Conservation (phyloP, 768 basidiomycete genomes). For the Pulveroboletus sp. region DNA sequence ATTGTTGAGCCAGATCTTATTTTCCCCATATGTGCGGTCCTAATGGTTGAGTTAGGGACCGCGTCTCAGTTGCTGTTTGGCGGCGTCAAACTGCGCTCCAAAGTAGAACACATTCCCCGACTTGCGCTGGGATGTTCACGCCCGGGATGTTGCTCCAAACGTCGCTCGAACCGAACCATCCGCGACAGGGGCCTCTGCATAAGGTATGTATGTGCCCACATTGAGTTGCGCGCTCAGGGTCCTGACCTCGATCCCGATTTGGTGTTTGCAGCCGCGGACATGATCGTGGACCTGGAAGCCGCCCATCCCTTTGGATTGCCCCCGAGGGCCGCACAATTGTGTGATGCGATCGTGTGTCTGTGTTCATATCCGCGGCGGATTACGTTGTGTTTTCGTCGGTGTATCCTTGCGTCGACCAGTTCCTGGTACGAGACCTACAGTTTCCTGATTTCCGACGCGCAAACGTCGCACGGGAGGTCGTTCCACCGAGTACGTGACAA, state of each 20-base stretch:
- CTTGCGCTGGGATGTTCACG: background rate
- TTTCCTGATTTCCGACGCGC: constrained; percentile 4
- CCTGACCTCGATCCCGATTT: background rate
- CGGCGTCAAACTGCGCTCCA: background rate
- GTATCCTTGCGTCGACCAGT: constrained; percentile 1
- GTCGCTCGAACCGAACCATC: background rate
- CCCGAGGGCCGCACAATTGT: background rate
- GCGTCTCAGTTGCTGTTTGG: constrained; percentile 1
- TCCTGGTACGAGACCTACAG: background rate
- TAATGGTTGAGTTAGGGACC: background rate
- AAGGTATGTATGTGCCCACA: background rate
- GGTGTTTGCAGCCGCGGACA: background rate
- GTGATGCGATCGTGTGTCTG: background rate
- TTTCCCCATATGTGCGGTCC: background rate
- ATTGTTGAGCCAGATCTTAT: background rate
- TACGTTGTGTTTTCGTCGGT: constrained; percentile 2
- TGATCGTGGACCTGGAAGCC: background rate
- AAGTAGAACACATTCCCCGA: background rate
- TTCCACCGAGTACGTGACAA: too few species aligned
- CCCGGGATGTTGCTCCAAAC: background rate
- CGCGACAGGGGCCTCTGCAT: background rate
- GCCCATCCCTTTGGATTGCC: constrained; percentile 1
- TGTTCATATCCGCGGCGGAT: constrained; percentile 1
- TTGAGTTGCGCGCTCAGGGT: too few species aligned
- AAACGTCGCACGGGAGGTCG: constrained; percentile 2